Evolutionary conservation across 2,329 filamentous ascomycete genomes (phyloP).

Genomic region (Magnaporthiopsis incrustans): DNA sequence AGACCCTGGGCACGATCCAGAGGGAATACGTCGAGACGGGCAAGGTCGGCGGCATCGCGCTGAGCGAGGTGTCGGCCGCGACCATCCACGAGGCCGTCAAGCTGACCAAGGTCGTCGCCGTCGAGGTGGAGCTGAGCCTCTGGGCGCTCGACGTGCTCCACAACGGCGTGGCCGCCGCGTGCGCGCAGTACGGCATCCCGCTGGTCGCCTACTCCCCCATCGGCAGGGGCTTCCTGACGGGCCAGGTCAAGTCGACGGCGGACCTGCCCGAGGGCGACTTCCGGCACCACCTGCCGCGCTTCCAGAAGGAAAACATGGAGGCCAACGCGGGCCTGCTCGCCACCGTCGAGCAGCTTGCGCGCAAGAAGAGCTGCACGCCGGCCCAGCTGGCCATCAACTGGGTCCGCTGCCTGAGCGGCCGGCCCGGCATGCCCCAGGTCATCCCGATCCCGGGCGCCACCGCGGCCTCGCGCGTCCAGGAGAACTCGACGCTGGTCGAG

Average conservation of each 20-base stretch:
- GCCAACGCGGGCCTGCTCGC: conserved; percentile 43
- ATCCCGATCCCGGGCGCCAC: conserved; percentile 45
- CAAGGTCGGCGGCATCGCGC: conserved; percentile 40
- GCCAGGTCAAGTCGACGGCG: conserved; percentile 22
- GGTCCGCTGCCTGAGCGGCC: conserved; percentile 30
- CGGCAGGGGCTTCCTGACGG: conserved; percentile 35
- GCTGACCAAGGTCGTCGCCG: conserved; percentile 34
- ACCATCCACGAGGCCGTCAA: conserved; percentile 41
- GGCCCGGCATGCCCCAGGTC: conserved; percentile 30
- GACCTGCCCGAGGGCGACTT: conserved; percentile 33
- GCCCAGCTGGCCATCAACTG: conserved; percentile 47
- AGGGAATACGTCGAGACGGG: conserved; percentile 43
- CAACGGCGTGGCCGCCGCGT: conserved; percentile 42
- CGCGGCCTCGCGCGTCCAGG: conserved; percentile 27
- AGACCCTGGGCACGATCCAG: conserved; percentile 33
- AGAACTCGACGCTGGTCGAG: conserved; percentile 9
- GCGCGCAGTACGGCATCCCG: conserved; percentile 45
- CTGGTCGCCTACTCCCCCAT: conserved; percentile 54
- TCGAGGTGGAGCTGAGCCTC: conserved; percentile 47
- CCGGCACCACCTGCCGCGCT: conserved; percentile 29
- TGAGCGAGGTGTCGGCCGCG: conserved; percentile 42
- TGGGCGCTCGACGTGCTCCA: conserved; percentile 38
- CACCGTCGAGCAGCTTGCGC: conserved; percentile 36
- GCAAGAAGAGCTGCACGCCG: conserved; percentile 36
- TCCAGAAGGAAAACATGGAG: conserved; percentile 41